Percentiles rank a stretch among this genome's conserved stretches.
Evolutionary conservation across 495 filamentous ascomycete species (phyloP).

Genomic region (Aspergillus conjunctus): DNA sequence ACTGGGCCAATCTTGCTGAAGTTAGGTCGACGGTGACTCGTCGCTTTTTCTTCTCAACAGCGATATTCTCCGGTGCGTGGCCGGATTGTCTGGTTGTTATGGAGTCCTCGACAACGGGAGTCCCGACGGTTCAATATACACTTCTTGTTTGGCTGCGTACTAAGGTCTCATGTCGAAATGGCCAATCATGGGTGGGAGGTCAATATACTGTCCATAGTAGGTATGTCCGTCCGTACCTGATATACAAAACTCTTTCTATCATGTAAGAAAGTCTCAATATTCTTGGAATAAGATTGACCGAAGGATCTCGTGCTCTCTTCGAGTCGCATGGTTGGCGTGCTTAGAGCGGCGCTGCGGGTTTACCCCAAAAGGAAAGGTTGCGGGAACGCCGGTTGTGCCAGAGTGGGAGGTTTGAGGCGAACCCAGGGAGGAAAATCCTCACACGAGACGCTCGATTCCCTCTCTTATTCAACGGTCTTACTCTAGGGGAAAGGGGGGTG

Average conservation of each 20-base stretch:
- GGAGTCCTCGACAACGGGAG: not conserved
- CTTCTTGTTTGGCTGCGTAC: too few relatives aligned
- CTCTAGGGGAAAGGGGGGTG: too few relatives aligned
- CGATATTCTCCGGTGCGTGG: not conserved
- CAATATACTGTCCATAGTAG: not conserved
- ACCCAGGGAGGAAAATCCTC: conserved; percentile 4
- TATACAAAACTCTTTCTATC: not conserved
- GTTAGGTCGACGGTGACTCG: too few relatives aligned
- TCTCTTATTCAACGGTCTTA: too few relatives aligned
- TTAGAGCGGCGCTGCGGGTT: not conserved
- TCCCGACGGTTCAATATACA: too few relatives aligned
- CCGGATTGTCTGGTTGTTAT: not conserved
- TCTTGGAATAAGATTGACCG: not conserved
- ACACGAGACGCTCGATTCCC: not conserved
- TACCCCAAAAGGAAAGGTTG: not conserved
- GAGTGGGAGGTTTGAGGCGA: too few relatives aligned
- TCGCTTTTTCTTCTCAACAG: not conserved
- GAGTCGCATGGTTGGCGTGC: not conserved
- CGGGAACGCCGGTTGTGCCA: not conserved
- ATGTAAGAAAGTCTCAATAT: not conserved
- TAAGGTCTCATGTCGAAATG: too few relatives aligned
- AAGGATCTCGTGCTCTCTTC: not conserved
- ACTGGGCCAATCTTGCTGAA: too few relatives aligned
- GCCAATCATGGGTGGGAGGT: not conserved
- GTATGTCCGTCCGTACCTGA: too few relatives aligned